Conservation (phyloP, 371 early-diverging fungal species). For the Choanephora cucurbitarum region DNA sequence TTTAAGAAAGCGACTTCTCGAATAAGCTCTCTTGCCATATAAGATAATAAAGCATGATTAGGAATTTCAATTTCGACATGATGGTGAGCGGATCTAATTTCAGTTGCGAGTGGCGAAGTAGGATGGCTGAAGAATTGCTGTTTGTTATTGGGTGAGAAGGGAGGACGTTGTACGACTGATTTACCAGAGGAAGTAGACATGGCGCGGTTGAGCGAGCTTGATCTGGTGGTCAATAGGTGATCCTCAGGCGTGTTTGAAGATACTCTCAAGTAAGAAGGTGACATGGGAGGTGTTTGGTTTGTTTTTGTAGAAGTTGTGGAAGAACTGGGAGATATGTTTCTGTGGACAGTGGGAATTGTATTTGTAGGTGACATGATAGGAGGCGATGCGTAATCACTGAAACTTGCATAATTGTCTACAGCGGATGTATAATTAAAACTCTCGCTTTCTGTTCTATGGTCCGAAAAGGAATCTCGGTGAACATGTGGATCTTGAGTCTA, state of each 20-base stretch:
- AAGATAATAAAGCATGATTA: constrained; percentile 41
- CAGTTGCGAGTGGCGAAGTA: constrained; percentile 24
- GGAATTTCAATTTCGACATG: constrained; percentile 8
- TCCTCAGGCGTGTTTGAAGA: constrained; percentile 13
- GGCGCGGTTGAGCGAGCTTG: constrained; percentile 36
- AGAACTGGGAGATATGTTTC: neutral
- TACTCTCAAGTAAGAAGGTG: constrained; percentile 23
- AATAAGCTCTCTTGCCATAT: constrained; percentile 30
- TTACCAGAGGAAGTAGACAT: constrained; percentile 18
- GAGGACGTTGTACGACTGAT: constrained; percentile 14
- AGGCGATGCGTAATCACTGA: constrained; percentile 6
- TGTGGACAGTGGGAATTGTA: constrained; percentile 3
- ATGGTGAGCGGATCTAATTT: neutral
- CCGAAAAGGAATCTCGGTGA: constrained; percentile 1
- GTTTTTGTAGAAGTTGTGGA: neutral
- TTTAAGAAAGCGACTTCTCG: constrained; percentile 28
- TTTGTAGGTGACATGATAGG: neutral
- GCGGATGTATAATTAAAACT: constrained; percentile 21
- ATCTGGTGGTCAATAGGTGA: constrained; percentile 30
- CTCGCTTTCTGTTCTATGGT: constrained; percentile 1
- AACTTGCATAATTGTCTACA: constrained; percentile 23
- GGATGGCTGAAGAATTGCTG: constrained; percentile 17
- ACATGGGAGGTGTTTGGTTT: constrained; percentile 19
- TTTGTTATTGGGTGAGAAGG: constrained; percentile 7
- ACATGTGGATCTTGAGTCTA: neutral